Conservation (phyloP, 2,329 filamentous ascomycete species). For the Aspergillus spinulosporus region DNA sequence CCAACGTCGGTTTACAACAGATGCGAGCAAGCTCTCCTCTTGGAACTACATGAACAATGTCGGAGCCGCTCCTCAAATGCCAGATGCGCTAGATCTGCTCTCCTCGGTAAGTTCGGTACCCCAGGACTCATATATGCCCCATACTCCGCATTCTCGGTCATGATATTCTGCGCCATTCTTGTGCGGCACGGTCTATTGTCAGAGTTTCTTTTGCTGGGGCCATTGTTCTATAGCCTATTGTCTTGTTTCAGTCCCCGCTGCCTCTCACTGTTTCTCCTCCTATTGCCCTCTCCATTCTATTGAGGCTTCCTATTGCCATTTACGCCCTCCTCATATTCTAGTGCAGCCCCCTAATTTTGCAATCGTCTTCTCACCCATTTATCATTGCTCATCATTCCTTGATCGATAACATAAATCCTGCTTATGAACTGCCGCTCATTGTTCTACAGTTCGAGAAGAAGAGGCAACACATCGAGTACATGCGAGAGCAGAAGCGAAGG, state of each 20-base stretch:
- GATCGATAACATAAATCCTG: neutral
- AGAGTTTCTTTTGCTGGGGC: neutral
- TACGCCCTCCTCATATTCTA: neutral
- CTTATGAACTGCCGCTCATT: slow-evolving; percentile 39
- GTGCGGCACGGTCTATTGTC: neutral
- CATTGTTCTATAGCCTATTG: neutral
- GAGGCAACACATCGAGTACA: slow-evolving; percentile 85
- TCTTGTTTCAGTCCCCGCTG: neutral
- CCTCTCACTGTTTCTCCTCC: neutral
- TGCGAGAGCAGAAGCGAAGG: slow-evolving; percentile 82
- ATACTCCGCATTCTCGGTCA: neutral
- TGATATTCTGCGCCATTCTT: neutral
- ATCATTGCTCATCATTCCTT: slow-evolving; percentile 4
- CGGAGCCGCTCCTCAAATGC: slow-evolving; percentile 48
- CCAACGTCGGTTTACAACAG: slow-evolving; percentile 91
- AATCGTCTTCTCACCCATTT: slow-evolving; percentile 2
- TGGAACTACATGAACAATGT: slow-evolving; percentile 63
- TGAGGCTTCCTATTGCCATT: neutral
- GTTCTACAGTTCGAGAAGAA: slow-evolving; percentile 80
- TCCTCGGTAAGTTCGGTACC: slow-evolving; percentile 50
- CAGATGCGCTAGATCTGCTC: slow-evolving; percentile 56
- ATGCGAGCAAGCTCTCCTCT: slow-evolving; percentile 79
- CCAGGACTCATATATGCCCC: neutral
- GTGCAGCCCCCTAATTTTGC: neutral
- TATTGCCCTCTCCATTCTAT: slow-evolving; percentile 2